Evolutionary conservation across 169 alveolate genomes (phyloP), one percentile per base, ranked within the genome.

Genomic region (Eimeria necatrix): DNA sequence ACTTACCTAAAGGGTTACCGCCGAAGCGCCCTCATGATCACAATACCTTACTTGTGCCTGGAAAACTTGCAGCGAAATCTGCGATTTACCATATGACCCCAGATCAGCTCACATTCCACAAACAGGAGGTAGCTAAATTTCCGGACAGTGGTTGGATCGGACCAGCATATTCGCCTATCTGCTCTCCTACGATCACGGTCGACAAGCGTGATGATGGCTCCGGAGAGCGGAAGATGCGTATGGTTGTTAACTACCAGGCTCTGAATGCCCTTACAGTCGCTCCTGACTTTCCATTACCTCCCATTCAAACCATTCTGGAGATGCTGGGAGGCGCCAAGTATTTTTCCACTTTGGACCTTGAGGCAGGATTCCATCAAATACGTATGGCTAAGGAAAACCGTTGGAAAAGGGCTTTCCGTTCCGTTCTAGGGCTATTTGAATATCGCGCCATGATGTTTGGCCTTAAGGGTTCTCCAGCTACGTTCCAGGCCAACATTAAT

Each of bases 401-500:
- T 0, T 32, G n/a, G n/a, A n/a, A n/a, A n/a, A n/a, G n/a, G n/a
- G n/a, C n/a, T 32, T 32, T 32, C 41, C 41, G 41, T 0, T 32
- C 41, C 41, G 41, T 32, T 32, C 41, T 32, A 0, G 41, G 41
- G 2, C 41, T 32, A 32, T 32, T 32, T 2, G 41, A 32, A 2
- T 32, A 32, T 2, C 41, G 41, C 0, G 41, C 2, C 0, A 32
- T 2, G 41, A 0, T 2, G 3, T 32, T 32, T 2, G 2, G 41
- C 41, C 41, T 51, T 20, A 46, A 51, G 68, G 87, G 87, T 3
- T 68, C 87, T 4, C 64, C 87, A 0, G 87, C 70, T 20, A 46
- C 87, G n/a, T 78, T 78, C 49, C 68, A 78, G 20, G 61, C 88
- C 2, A 51, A n/a, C 4, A 49, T 49, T 12, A 78, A 78, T 48